Evolutionary conservation across 352 stramenopile genomes (phyloP), one percentile per base, ranked within the genome.

Genomic region (Peronospora farinosa): DNA sequence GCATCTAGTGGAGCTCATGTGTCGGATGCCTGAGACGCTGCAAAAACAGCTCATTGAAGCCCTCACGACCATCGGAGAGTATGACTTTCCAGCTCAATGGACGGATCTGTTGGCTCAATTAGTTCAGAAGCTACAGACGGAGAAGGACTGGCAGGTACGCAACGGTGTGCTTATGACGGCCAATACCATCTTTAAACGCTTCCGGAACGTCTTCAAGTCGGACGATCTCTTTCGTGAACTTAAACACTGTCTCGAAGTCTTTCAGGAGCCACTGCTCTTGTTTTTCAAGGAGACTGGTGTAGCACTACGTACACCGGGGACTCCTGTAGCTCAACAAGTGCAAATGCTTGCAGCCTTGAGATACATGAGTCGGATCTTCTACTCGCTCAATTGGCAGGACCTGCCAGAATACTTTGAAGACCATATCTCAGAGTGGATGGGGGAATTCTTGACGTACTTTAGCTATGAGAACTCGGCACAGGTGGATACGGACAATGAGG

Each of bases 341-440:
- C 74, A 88, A 31, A 85, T 96, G 48, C 59, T 95, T 30, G 61
- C 69, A 15, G 71, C 78, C 15, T 59, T 99, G 58, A 77, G 96
- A 3, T 90, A 92, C 39, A 95, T 98, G 64, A 93, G 72, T 61
- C 88, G 97, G 16, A 98, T 99, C 36, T 99, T 97, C 66, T 99
- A 95, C 73, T 98, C 91, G 41, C 79, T 99, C 12, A 99, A 98
- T 67, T 99, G 94, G 88, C 84, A 95, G 56, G 96, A 99, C 70
- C 67, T 99, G 17, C 97, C 97, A 0, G 97, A 99, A 63, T 98
- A 91, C 61, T 99, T 99, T 67, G 96, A 99, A 70, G 96, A 99
- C 76, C 85, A 99, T 68, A 97, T 99, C 54, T 60, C 66, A 5
- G 72, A 94, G 58, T 99, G 95, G 95, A 99, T 99, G 95, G 66